phyloP scores from a whole-genome alignment of 495 filamentous ascomycete genomes.

The Chaetomium cochliodes region DNA sequence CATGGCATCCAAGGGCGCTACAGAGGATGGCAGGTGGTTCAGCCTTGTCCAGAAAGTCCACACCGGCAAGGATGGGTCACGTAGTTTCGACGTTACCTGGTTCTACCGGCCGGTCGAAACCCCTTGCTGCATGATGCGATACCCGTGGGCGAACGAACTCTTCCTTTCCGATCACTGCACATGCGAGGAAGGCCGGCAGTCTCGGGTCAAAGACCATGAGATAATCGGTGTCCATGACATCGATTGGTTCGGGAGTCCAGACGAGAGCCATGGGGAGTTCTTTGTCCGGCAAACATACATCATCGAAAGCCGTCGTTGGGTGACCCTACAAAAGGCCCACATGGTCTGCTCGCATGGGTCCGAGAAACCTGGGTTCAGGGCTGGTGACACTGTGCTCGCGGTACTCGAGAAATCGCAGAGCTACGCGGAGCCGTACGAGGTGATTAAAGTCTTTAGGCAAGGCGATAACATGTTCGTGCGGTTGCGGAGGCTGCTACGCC shows the following conservation, averaged over 20 bases:
- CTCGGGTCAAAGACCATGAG: slow-evolving; percentile 49
- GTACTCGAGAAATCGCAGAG: slow-evolving; percentile 15
- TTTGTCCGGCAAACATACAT: slow-evolving; percentile 69
- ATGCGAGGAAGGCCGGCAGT: slow-evolving; percentile 47
- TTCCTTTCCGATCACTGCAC: slow-evolving; percentile 78
- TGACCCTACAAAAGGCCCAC: slow-evolving; percentile 52
- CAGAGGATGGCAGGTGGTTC: slow-evolving; percentile 56
- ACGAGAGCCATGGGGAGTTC: slow-evolving; percentile 46
- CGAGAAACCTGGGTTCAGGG: slow-evolving; percentile 32
- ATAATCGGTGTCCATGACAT: slow-evolving; percentile 55
- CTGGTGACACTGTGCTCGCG: slow-evolving; percentile 59
- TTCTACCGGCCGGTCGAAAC: slow-evolving; percentile 68
- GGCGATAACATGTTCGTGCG: slow-evolving; percentile 33
- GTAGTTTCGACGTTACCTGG: slow-evolving; percentile 64
- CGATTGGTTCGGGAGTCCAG: slow-evolving; percentile 53
- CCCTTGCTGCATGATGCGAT: slow-evolving; percentile 59
- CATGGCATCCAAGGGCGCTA: slow-evolving; percentile 36
- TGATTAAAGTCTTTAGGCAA: slow-evolving; percentile 47
- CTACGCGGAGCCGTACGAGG: slow-evolving; percentile 52
- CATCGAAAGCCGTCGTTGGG: slow-evolving; percentile 48
- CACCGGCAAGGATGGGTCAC: slow-evolving; percentile 29
- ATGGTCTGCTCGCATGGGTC: slow-evolving; percentile 39
- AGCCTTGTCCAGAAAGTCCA: slow-evolving; percentile 61
- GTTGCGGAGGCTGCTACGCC: slow-evolving; percentile 49
- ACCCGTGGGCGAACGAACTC: slow-evolving; percentile 67